Base-by-base conservation (phyloP, 352 stramenopile genomes). In the Phytopythium ostracodes region DNA sequence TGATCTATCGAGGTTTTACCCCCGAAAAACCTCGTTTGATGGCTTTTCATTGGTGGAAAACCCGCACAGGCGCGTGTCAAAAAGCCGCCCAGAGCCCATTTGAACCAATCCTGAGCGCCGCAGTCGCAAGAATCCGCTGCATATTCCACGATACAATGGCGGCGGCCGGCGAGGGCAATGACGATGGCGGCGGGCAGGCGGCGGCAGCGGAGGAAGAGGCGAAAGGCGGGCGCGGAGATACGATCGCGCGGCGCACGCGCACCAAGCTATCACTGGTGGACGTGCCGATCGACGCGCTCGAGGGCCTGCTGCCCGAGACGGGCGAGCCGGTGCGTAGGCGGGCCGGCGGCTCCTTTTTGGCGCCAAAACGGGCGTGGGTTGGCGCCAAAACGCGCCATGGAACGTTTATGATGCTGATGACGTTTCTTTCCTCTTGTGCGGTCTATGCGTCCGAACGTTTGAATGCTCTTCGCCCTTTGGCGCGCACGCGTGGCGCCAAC, bases 211-310 rank as follows among this genome's bases (percentile, higher is more conserved):
- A 51, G 31, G 42, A 55, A 27, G 42, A 24, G 29, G 46, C 63
- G 8, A 59, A 25, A 1, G 70, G 65, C 17, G 63, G n/a, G 4
- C 42, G 20, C 56, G 29, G 47, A 17, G 76, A 87, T 63, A 89
- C 76, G 22, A 93, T 93, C 63, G 81, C 84, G 14, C 56, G 63
- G 20, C 80, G 84, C 56, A 93, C 84, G 35, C 81, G 84, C 64
- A 93, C 84, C 25, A 82, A 91, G 49, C 65, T 89, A 20, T 93
- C 84, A 56, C 78, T 93, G 36, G 80, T 88, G 55, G 72, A 91
- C 59, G 84, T 93, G 11, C 70, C 76, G 18, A 85, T 93, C 56
- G 81, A 90, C 64, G 75, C 71, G 56, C 73, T 93, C 24, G 84
- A 93, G 66, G 77, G 80, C 24, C 76, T 72, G 17, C 62, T 93